A percentile compares a stretch with the other conserved stretches of the same genome.
Conservation (phyloP, 2,329 filamentous ascomycete species). For the Dichotomopilus funicola region DNA sequence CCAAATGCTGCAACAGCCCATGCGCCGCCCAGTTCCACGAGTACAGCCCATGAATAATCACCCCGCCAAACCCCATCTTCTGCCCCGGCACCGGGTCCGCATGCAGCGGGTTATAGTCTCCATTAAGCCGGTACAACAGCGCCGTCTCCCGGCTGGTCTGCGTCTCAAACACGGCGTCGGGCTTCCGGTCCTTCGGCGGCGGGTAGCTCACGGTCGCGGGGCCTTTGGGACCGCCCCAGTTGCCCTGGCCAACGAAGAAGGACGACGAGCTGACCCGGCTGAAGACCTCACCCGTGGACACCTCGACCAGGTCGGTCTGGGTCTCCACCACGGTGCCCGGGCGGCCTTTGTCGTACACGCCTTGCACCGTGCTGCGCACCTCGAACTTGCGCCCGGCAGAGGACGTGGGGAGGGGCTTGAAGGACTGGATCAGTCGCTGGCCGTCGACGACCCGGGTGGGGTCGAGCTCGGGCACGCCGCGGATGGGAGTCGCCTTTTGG, state of each 20-base stretch:
- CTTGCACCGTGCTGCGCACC: constrained; percentile 68
- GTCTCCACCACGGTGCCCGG: constrained; percentile 75
- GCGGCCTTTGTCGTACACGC: constrained; percentile 86
- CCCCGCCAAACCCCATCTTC: constrained; percentile 86
- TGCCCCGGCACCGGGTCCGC: constrained; percentile 76
- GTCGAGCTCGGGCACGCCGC: constrained; percentile 71
- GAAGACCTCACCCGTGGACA: constrained; percentile 62
- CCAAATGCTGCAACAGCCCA: constrained; percentile 64
- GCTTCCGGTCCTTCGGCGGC: constrained; percentile 59
- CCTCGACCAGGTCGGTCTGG: constrained; percentile 70
- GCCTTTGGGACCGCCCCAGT: constrained; percentile 87
- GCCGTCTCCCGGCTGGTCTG: constrained; percentile 68
- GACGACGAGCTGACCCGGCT: constrained; percentile 60
- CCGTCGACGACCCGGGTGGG: constrained; percentile 70
- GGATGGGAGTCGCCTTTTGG: constrained; percentile 60
- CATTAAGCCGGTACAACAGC: constrained; percentile 76
- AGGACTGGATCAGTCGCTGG: constrained; percentile 71
- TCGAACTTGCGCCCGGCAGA: constrained; percentile 70
- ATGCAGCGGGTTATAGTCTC: constrained; percentile 91
- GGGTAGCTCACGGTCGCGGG: constrained; percentile 73
- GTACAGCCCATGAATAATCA: constrained; percentile 84
- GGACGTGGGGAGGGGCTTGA: constrained; percentile 66
- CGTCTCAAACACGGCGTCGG: constrained; percentile 63
- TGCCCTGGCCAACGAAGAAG: constrained; percentile 74
- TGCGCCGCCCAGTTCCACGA: constrained; percentile 78